phyloP scores from a whole-genome alignment of 257 asterid genomes.

The Eucommia ulmoides region DNA sequence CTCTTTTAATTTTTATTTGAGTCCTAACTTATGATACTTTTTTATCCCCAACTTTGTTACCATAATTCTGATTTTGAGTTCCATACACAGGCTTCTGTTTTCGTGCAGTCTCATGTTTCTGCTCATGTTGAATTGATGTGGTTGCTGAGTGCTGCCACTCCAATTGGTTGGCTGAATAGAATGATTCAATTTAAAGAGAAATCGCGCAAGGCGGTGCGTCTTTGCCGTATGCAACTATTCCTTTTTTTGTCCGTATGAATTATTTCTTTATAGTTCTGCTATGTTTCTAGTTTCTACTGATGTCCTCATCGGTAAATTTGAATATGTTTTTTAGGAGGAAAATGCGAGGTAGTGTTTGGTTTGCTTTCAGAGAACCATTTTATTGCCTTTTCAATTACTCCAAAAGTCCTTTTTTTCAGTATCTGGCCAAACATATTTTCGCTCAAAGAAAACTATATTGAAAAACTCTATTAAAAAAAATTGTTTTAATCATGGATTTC shows the following conservation, averaged over 20 bases:
- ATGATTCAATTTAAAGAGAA: conserved; percentile 97
- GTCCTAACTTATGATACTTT: neutral
- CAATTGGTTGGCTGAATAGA: conserved; percentile 91
- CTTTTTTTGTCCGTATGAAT: neutral
- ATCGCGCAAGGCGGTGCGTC: conserved; percentile 72
- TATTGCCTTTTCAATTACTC: no score
- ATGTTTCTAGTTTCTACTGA: neutral
- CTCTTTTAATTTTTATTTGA: neutral
- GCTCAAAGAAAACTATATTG: no score
- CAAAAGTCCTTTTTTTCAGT: no score
- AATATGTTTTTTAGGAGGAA: no score
- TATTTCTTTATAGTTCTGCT: neutral
- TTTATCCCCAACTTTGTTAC: neutral
- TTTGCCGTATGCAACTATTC: conserved; percentile 15
- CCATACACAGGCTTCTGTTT: conserved; percentile 73
- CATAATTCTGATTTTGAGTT: conserved; percentile 14
- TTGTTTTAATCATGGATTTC: no score
- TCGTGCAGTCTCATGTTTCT: conserved; percentile 95
- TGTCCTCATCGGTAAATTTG: no score
- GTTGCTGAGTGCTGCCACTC: conserved; percentile 82
- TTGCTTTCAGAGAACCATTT: no score
- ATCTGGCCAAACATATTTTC: no score
- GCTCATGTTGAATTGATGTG: conserved; percentile 97
- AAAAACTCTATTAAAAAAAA: no score
- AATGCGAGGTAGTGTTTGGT: no score